These are phyloP conservation scores for Sextonia rubra DNA, from an alignment of 164 flowering plant species.

Conservation along the genomic window DNA sequence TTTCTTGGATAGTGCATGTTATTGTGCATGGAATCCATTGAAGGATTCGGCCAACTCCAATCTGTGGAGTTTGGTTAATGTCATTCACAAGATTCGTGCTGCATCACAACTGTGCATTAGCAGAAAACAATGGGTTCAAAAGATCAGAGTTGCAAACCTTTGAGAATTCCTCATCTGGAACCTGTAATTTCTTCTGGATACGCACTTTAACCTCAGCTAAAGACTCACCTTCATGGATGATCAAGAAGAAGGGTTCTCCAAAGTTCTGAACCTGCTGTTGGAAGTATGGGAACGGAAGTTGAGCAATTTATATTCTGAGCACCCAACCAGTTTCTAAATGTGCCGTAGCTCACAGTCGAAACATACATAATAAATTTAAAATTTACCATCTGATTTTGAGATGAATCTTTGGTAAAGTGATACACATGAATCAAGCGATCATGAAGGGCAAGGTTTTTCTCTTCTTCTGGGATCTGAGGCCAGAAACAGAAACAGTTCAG, in stretches of 20 bases:
- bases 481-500: background rate
- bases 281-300: background rate
- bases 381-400: constrained; percentile 4
- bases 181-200: constrained; percentile 84
- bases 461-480: constrained; percentile 13
- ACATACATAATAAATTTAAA: background rate
- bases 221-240: constrained; percentile 89
- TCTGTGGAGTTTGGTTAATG: no score
- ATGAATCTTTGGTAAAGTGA: constrained; percentile 6
- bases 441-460: constrained; percentile 4
- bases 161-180: constrained; percentile 85
- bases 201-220: constrained; percentile 83
- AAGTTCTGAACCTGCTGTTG: constrained; percentile 90
- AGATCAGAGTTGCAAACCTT: constrained; percentile 38
- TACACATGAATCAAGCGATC: constrained; percentile 10
- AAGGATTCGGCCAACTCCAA: no score
- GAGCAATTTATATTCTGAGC: background rate
- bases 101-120: no score
- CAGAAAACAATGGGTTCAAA: background rate
- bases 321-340: background rate
- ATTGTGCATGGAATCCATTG: no score
- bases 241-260: constrained; percentile 94
- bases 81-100: no score
- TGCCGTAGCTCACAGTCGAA: background rate
- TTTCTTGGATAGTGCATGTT: no score